These are phyloP conservation scores for Coemansia sp. DNA, from an alignment of 192 early-diverging fungal species.

Conservation along the genomic window DNA sequence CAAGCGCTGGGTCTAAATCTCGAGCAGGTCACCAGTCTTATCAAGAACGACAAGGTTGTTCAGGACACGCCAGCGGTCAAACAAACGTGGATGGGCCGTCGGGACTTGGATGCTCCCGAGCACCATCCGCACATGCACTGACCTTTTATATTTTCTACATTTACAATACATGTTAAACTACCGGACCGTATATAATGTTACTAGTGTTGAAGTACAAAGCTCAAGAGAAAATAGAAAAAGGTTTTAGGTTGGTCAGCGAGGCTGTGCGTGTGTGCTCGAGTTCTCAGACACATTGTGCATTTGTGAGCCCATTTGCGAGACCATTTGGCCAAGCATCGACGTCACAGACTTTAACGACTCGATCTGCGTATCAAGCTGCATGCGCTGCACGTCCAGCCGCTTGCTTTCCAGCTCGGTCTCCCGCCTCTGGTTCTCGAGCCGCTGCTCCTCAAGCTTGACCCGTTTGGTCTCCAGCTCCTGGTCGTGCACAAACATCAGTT, in stretches of 20 bases:
- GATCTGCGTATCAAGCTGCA: conserved; percentile 39
- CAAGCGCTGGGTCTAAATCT: conserved; percentile 64
- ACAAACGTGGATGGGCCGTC: conserved; percentile 42
- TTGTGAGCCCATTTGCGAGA: background rate
- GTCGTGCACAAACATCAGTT: conserved; percentile 40
- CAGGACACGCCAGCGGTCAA: conserved; percentile 35
- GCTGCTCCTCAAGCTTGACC: conserved; percentile 32
- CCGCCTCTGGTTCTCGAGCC: conserved; percentile 34
- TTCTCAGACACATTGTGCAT: background rate
- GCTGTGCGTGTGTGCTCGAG: background rate
- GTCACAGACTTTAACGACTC: conserved; percentile 33
- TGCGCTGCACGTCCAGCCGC: conserved; percentile 26
- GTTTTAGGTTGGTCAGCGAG: background rate
- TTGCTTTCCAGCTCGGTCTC: conserved; percentile 42
- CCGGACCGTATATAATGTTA: no score
- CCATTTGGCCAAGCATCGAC: conserved; percentile 29
- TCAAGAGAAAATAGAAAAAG: background rate
- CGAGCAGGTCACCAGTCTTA: conserved; percentile 56
- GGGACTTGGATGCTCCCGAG: conserved; percentile 48
- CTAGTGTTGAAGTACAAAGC: background rate
- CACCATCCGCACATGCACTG: conserved; percentile 28
- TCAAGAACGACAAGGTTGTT: conserved; percentile 46
- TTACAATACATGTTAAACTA: background rate
- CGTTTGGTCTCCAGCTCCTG: conserved; percentile 40
- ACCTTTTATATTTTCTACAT: background rate